Evolutionary conservation across 352 stramenopile species (phyloP), one percentile per base, ranked within the genome.

Genomic region (Phytophthora lateralis): DNA sequence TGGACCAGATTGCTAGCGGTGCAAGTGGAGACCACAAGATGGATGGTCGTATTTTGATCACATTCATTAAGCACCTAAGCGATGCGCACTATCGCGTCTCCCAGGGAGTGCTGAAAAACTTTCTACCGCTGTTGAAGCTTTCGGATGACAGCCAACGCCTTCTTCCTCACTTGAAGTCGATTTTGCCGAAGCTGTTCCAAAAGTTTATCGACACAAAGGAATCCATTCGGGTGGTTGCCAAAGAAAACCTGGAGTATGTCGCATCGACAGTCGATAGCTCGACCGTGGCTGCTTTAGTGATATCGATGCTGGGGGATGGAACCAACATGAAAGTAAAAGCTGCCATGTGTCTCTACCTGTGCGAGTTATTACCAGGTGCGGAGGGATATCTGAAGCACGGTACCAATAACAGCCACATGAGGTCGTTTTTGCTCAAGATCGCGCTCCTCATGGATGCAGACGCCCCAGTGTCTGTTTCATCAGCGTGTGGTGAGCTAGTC

Each of bases 171-270:
- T 42, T 92, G 34, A 90, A 91, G 52, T 63, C n/a, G 0, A 63
- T 91, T 30, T 48, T 93, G 10, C 73, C 84, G 3, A 78, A 73
- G 44, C 55, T 93, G 5, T 93, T 93, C 38, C 80, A 92, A 52
- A 91, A 91, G 45, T 71, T 84, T 44, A 73, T 93, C 6, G 82
- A 95, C 39, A 77, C 81, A 1, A 95, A 95, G 41, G 86, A 93
- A 64, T 70, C 64, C 0, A 72, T 77, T 48, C 75, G 84, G 3
- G 46, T 54, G 17, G 35, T 78, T 9, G 84, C 86, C 1, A 82
- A 76, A 12, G 75, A 89, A 27, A 90, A 82, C 20, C 56, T 95
- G 43, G 73, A 91, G 10, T 86, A 77, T 26, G 63, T 93, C 10
- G 62, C 74, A 2, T 57, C 63, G 11, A 70, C 58, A n/a, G 66